Conservation (phyloP, 306 rosid genomes). For the Phaseolus lunatus region DNA sequence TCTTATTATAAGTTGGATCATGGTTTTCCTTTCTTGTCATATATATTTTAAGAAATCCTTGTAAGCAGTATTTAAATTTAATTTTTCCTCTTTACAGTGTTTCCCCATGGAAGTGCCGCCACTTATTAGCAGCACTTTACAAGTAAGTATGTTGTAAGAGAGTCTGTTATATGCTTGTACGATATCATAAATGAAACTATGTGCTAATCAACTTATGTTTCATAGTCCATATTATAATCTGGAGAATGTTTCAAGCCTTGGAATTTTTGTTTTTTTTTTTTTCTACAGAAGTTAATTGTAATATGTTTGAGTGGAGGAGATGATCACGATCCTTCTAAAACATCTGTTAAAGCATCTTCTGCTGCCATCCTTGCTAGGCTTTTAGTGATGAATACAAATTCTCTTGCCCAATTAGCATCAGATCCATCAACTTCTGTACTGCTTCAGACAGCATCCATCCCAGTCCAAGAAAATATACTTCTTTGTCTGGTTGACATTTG, state of each 20-base stretch:
- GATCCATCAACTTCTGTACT: conserved; percentile 76
- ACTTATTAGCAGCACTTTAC: conserved; percentile 82
- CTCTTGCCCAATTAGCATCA: conserved; percentile 83
- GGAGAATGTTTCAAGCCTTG: conserved; percentile 29
- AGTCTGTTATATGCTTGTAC: conserved; percentile 46
- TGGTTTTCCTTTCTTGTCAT: conserved; percentile 18
- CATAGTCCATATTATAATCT: conserved; percentile 29
- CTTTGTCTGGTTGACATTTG: conserved; percentile 90
- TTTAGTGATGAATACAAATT: conserved; percentile 93
- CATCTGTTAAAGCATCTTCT: conserved; percentile 85
- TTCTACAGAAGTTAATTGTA: conserved; percentile 75
- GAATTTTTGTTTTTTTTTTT: conserved; percentile 32
- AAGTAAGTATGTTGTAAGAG: no score
- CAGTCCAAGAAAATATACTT: conserved; percentile 78
- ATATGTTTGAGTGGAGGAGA: conserved; percentile 90
- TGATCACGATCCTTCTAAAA: conserved; percentile 81
- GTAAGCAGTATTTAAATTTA: conserved; percentile 15
- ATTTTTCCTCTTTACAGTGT: conserved; percentile 66
- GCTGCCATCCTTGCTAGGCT: conserved; percentile 96
- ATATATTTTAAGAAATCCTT: conserved; percentile 7
- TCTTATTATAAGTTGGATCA: conserved; percentile 7
- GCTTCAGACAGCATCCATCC: conserved; percentile 75
- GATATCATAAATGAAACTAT: conserved; percentile 14
- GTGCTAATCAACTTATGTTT: conserved; percentile 3
- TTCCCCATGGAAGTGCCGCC: conserved; percentile 86